Evolutionary conservation across 1,284 basidiomycete genomes (phyloP), one percentile per base, ranked within the genome.

Genomic region (Cryptococcus floricola): DNA sequence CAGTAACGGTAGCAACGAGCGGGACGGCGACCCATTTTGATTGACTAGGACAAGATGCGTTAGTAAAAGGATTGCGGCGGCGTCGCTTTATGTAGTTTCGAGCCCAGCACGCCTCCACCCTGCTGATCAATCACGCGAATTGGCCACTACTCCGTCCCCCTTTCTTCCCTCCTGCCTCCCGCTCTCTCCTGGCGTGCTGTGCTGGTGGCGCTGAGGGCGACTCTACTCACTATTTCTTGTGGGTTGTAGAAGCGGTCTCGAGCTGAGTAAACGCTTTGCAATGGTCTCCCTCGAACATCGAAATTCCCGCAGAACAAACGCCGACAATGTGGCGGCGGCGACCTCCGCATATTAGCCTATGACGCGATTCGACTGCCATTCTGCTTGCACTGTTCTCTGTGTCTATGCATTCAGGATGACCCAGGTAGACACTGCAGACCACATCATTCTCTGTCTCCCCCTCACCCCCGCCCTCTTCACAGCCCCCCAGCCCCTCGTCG

Each of bases 1-100:
- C 91, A 95, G 83, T 96, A 95, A 66, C 91, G 87, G 82, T 94
- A 93, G 85, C 91, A 95, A 72, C 89, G 87, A 79, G 91, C 91
- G 69, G 91, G 91, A 84, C 91, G 89, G 78, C 91, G 89, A 84
- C 91, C 92, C 91, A 94, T 93, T 74, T 80, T 78, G 71, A 68
- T 56, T 56, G 50, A 63, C 66, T 69, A 38, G 27, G 43, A 13
- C 31, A 39, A 51, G 18, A 27, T 16, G 19, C 10, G 13, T 49
- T 28, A 39, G 23, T 50, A 12, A 38, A 4, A 34, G 41, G 27
- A 44, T 48, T 23, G 34, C 45, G 31, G 31, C 31, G 31, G 31
- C 5, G 31, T 23, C 37, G 38, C 47, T 49, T 48, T 44, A 25
- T 57, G 16, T 54, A 19, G 37, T 56, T 41, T 44, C 49, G 42